Percentiles rank a stretch among this genome's conserved stretches.
These are phyloP conservation scores for Termitomyces sp. DNA, from an alignment of 768 basidiomycete species.

Conservation along the genomic window DNA sequence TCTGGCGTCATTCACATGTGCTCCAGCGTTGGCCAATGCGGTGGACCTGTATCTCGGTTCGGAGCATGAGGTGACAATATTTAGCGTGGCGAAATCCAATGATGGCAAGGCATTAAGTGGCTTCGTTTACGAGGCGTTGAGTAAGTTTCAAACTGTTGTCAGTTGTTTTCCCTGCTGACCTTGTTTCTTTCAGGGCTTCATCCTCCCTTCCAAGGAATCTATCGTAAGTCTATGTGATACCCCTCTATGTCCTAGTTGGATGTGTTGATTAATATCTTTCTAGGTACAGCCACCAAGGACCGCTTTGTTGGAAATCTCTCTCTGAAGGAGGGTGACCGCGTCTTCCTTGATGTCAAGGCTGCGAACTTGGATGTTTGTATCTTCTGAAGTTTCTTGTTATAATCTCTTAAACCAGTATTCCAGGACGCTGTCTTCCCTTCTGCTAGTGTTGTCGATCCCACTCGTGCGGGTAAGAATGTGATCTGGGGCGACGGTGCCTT, in stretches of 20 bases:
- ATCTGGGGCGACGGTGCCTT: constrained; percentile 50
- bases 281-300: constrained; percentile 49
- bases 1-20: constrained; percentile 4
- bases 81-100: constrained; percentile 30
- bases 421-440: constrained; percentile 55
- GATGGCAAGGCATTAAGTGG: constrained; percentile 45
- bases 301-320: constrained; percentile 39
- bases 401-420: not conserved
- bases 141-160: constrained; percentile 38
- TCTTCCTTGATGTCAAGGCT: constrained; percentile 62
- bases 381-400: not conserved
- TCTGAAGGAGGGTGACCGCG: constrained; percentile 46
- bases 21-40: constrained; percentile 60
- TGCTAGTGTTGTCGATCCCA: constrained; percentile 42
- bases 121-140: constrained; percentile 66
- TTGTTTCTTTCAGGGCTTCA: constrained; percentile 52
- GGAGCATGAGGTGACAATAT: constrained; percentile 37
- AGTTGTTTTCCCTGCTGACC: constrained; percentile 1
- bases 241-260: no score
- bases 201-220: constrained; percentile 70
- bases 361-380: constrained; percentile 59
- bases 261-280: not conserved
- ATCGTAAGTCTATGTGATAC: constrained; percentile 41
- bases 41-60: constrained; percentile 64
- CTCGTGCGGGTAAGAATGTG: constrained; percentile 43